Percentiles rank a stretch among this genome's conserved stretches.
Evolutionary conservation across 2,329 filamentous ascomycete species (phyloP).

Genomic region (Beauveria sp.): DNA sequence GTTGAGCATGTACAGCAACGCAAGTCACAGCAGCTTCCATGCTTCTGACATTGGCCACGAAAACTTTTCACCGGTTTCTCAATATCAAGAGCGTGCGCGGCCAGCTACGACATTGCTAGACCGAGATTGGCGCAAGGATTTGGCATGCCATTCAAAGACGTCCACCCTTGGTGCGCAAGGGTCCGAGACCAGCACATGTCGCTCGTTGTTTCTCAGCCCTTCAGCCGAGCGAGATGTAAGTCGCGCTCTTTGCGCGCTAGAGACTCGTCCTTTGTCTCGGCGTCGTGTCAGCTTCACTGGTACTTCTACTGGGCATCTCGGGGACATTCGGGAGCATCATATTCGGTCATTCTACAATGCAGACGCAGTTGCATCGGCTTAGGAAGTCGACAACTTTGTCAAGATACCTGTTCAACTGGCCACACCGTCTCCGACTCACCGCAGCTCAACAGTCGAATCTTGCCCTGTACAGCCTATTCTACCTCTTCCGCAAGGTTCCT

Average conservation of each 20-base stretch:
- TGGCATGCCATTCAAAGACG: constrained; percentile 17
- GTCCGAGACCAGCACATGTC: constrained; percentile 1
- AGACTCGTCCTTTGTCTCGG: constrained; percentile 17
- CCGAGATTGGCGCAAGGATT: background rate
- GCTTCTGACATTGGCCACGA: background rate
- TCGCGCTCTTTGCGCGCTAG: constrained; percentile 27
- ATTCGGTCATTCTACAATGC: constrained; percentile 28
- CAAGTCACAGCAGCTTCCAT: constrained; percentile 2
- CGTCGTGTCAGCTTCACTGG: background rate
- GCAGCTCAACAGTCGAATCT: background rate
- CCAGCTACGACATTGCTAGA: background rate
- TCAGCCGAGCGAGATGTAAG: constrained; percentile 36
- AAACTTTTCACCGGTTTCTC: background rate
- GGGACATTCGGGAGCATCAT: background rate
- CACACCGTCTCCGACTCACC: background rate
- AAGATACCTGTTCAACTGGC: constrained; percentile 24
- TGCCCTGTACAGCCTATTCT: background rate
- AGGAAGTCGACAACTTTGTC: constrained; percentile 33
- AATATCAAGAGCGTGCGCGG: background rate
- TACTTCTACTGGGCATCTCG: background rate
- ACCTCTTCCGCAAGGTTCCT: background rate
- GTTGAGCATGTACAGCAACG: constrained; percentile 23
- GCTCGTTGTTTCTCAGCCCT: constrained; percentile 7
- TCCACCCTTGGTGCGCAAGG: constrained; percentile 19
- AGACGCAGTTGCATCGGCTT: constrained; percentile 29